Evolutionary conservation across 805 yeast genomes (phyloP).

Genomic region (Kuraishia ogatae): DNA sequence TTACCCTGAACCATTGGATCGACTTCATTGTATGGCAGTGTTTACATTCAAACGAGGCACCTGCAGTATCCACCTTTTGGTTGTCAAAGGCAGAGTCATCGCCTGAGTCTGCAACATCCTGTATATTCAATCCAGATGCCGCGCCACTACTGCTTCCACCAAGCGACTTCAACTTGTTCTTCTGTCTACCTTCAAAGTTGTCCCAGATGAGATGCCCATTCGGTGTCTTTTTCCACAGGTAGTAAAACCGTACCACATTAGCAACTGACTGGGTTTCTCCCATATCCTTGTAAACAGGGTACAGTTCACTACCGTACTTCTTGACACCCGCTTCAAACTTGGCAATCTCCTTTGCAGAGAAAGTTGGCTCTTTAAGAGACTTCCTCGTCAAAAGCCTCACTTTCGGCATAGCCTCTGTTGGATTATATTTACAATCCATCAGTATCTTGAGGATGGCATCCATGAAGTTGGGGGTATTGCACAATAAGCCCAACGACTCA

Average conservation of each 20-base stretch:
- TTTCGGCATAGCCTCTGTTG: conserved; percentile 34
- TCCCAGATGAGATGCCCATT: conserved; percentile 79
- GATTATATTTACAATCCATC: conserved; percentile 42
- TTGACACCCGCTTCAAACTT: conserved; percentile 70
- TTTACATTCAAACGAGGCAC: conserved; percentile 50
- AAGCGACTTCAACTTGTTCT: conserved; percentile 41
- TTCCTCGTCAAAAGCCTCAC: conserved; percentile 45
- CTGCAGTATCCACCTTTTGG: conserved; percentile 32
- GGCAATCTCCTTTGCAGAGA: conserved; percentile 51
- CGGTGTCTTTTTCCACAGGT: conserved; percentile 84
- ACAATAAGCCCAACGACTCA: conserved; percentile 37
- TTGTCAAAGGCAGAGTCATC: conserved; percentile 69
- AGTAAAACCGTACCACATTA: conserved; percentile 80
- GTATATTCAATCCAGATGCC: conserved; percentile 2
- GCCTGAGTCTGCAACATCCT: conserved; percentile 40
- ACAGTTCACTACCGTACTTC: conserved; percentile 69
- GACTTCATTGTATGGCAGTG: conserved; percentile 57
- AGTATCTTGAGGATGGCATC: conserved; percentile 61
- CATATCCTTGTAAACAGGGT: conserved; percentile 65
- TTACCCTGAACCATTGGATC: conserved; percentile 49
- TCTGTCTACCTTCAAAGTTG: conserved; percentile 60
- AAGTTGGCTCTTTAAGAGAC: conserved; percentile 67
- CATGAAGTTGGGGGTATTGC: conserved; percentile 72
- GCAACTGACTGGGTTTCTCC: conserved; percentile 55
- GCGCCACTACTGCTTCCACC: conserved; percentile 12